Evolutionary conservation across 208 protist species (phyloP).

Genomic region (Porcisia hertigi): DNA sequence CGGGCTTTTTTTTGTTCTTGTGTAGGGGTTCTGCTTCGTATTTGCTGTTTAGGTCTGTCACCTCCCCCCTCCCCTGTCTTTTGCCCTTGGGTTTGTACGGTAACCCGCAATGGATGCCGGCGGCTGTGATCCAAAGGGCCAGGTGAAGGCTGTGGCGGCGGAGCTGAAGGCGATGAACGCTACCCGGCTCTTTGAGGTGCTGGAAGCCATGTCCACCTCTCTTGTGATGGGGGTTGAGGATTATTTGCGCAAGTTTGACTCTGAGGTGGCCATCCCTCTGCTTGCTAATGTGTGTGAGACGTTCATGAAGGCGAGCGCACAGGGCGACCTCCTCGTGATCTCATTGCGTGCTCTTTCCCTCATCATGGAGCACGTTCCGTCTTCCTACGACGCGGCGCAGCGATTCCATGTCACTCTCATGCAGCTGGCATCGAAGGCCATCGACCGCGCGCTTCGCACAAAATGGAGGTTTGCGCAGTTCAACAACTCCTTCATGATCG

Average conservation of each 20-base stretch:
- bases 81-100: neutral
- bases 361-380: slow-evolving; percentile 84
- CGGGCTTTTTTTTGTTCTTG: slow-evolving; percentile 18
- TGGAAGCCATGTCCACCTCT: slow-evolving; percentile 62
- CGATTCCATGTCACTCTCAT: slow-evolving; percentile 55
- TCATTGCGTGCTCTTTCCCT: slow-evolving; percentile 73
- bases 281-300: slow-evolving; percentile 55
- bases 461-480: slow-evolving; percentile 59
- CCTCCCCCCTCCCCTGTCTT: slow-evolving; percentile 9
- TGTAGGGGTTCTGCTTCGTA: neutral
- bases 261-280: slow-evolving; percentile 42
- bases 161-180: slow-evolving; percentile 42
- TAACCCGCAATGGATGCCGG: slow-evolving; percentile 24
- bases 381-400: slow-evolving; percentile 55
- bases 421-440: slow-evolving; percentile 41
- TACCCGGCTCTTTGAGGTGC: slow-evolving; percentile 43
- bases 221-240: slow-evolving; percentile 85
- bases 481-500: slow-evolving; percentile 56
- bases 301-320: slow-evolving; percentile 22
- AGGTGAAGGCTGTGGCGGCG: slow-evolving; percentile 54
- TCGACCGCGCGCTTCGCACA: slow-evolving; percentile 54
- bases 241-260: slow-evolving; percentile 85
- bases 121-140: slow-evolving; percentile 42
- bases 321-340: slow-evolving; percentile 71
- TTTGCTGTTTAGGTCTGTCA: neutral